Percentiles rank a stretch among this genome's conserved stretches.
Evolutionary conservation across 2,329 filamentous ascomycete genomes (phyloP).

Genomic region (Lithohypha guttulata): DNA sequence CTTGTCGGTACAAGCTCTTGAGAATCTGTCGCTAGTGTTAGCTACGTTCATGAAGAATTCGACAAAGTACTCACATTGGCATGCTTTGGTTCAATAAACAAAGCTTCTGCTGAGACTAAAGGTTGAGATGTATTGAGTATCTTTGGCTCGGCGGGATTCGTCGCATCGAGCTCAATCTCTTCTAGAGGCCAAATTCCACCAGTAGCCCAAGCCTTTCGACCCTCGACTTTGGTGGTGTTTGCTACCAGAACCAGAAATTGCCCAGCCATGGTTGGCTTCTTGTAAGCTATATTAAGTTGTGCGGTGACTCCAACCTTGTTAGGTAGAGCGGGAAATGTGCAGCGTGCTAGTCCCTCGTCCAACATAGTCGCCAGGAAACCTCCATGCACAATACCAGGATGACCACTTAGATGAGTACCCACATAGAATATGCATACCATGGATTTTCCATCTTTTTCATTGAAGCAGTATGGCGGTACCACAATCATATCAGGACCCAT

Average conservation of each 20-base stretch:
- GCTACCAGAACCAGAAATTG: constrained; percentile 69
- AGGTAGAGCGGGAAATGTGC: constrained; percentile 78
- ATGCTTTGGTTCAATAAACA: constrained; percentile 82
- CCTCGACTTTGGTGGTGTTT: constrained; percentile 73
- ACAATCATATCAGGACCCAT: constrained; percentile 63
- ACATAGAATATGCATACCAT: constrained; percentile 66
- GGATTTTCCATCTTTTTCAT: constrained; percentile 56
- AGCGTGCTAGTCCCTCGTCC: constrained; percentile 79
- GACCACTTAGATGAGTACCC: constrained; percentile 71
- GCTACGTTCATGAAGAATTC: neutral
- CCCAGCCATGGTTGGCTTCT: constrained; percentile 63
- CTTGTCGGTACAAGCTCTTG: constrained; percentile 18
- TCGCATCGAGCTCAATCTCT: constrained; percentile 48
- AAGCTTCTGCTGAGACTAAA: constrained; percentile 68
- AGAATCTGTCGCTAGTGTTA: constrained; percentile 14
- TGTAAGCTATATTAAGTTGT: constrained; percentile 71
- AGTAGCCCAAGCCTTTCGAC: constrained; percentile 88
- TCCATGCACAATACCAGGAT: constrained; percentile 83
- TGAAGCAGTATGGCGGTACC: constrained; percentile 72
- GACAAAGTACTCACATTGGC: constrained; percentile 48
- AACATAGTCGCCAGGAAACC: constrained; percentile 84
- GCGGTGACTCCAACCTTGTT: constrained; percentile 81
- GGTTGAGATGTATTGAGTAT: constrained; percentile 35
- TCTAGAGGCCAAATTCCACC: constrained; percentile 73
- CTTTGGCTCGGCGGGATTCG: constrained; percentile 22